phyloP scores from a whole-genome alignment of 2,329 filamentous ascomycete species.

The Ophidiomyces ophidiicola region DNA sequence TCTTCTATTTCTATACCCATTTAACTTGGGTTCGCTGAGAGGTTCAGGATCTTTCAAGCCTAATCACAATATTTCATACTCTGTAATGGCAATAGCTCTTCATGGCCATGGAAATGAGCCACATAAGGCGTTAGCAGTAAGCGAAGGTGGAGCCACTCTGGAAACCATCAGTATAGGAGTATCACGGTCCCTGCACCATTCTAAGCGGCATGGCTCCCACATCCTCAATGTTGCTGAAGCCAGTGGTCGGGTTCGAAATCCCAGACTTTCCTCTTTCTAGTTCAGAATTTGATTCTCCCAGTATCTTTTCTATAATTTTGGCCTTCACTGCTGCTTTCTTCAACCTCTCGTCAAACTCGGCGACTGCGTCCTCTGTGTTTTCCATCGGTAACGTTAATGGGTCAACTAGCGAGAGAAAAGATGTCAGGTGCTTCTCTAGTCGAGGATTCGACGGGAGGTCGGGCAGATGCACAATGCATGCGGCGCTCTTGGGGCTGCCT shows the following conservation, averaged over 20 bases:
- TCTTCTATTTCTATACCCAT: too few relatives aligned
- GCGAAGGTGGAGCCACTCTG: too few relatives aligned
- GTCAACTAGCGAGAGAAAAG: constrained; percentile 66
- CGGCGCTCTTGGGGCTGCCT: background rate
- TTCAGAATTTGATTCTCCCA: constrained; percentile 36
- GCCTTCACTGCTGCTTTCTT: constrained; percentile 73
- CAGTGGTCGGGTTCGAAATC: constrained; percentile 22
- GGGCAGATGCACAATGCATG: constrained; percentile 4
- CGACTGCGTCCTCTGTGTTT: constrained; percentile 80
- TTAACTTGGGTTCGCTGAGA: too few relatives aligned
- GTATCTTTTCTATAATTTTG: constrained; percentile 68
- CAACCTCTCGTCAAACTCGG: constrained; percentile 79
- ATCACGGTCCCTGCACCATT: constrained; percentile 15
- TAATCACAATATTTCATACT: too few relatives aligned
- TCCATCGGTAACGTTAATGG: constrained; percentile 62
- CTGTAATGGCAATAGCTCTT: too few relatives aligned
- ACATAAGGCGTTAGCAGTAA: too few relatives aligned
- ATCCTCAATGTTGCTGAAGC: constrained; percentile 38
- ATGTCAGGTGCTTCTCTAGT: constrained; percentile 62
- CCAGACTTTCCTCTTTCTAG: constrained; percentile 1
- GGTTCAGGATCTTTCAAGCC: too few relatives aligned
- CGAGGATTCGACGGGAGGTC: constrained; percentile 34
- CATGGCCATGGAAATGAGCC: too few relatives aligned
- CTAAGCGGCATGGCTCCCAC: constrained; percentile 33
- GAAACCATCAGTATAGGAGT: background rate